Evolutionary conservation across 768 basidiomycete species (phyloP).

Genomic region (Mycena sanguinolenta): DNA sequence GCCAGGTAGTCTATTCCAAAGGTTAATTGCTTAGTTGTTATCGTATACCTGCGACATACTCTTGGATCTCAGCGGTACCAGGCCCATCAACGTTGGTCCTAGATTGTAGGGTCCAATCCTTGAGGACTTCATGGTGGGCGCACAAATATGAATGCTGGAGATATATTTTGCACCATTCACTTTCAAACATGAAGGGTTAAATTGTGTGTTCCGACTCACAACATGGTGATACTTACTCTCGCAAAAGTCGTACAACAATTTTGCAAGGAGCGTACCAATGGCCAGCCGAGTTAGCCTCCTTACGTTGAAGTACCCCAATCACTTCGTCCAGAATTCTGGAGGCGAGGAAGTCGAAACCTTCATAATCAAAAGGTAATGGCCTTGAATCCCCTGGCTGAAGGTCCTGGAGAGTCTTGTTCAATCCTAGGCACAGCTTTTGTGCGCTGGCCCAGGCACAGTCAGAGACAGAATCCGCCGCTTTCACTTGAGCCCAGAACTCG

Average conservation of each 20-base stretch:
- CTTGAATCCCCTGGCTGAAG: background rate
- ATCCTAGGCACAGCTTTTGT: background rate
- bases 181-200: background rate
- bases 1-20: background rate
- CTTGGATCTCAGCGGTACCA: background rate
- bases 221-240: background rate
- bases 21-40: background rate
- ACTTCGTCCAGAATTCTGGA: background rate
- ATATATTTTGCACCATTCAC: slow-evolving; percentile 2
- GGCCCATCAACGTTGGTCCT: background rate
- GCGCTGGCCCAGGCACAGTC: background rate
- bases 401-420: background rate
- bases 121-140: background rate
- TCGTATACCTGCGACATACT: background rate
- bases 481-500: background rate
- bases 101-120: background rate
- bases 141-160: background rate
- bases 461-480: background rate
- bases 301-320: background rate
- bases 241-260: background rate
- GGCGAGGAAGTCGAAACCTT: background rate
- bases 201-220: background rate
- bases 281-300: background rate
- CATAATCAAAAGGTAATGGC: background rate
- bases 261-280: background rate